Percentiles rank a stretch among this genome's conserved stretches.
Conservation (phyloP, 2,329 filamentous ascomycete species). For the Colletotrichum kahawae region DNA sequence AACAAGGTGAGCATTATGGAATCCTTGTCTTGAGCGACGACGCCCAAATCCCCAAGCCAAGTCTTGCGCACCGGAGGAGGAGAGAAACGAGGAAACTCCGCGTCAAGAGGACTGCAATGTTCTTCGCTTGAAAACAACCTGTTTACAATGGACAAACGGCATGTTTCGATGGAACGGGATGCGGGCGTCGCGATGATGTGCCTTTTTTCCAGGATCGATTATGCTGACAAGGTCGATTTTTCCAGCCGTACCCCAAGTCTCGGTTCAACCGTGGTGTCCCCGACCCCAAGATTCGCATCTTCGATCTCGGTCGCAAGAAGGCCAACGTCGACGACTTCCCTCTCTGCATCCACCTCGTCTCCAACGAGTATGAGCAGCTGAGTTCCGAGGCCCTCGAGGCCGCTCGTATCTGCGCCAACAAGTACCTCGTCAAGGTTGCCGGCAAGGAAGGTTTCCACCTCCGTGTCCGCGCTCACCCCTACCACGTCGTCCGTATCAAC, state of each 20-base stretch:
- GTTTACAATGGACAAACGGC: neutral
- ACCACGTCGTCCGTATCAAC: slow-evolving; percentile 99
- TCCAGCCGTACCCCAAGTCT: slow-evolving; percentile 95
- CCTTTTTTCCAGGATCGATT: neutral
- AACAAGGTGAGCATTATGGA: slow-evolving; percentile 80
- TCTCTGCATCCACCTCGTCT: slow-evolving; percentile 98
- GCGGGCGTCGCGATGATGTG: neutral
- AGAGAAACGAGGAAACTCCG: neutral
- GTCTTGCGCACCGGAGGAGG: slow-evolving; percentile 5
- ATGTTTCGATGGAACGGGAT: neutral
- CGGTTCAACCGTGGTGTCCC: slow-evolving; percentile 99
- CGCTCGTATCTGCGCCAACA: slow-evolving; percentile 99
- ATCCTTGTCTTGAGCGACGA: neutral
- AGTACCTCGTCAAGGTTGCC: slow-evolving; percentile 79
- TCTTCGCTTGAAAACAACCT: neutral
- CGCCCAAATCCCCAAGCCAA: neutral
- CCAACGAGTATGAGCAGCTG: slow-evolving; percentile 99
- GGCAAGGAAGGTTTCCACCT: slow-evolving; percentile 79
- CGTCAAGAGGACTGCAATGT: neutral
- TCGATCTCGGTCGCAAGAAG: slow-evolving; percentile 98
- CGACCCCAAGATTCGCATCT: slow-evolving; percentile 89
- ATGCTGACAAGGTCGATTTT: neutral
- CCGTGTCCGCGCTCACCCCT: slow-evolving; percentile 90
- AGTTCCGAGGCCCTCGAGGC: slow-evolving; percentile 99
- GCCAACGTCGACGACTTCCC: slow-evolving; percentile 99